Percentiles rank a stretch among this genome's conserved stretches.
phyloP scores from a whole-genome alignment of 257 asterid species.

The Nicotiana otophora region DNA sequence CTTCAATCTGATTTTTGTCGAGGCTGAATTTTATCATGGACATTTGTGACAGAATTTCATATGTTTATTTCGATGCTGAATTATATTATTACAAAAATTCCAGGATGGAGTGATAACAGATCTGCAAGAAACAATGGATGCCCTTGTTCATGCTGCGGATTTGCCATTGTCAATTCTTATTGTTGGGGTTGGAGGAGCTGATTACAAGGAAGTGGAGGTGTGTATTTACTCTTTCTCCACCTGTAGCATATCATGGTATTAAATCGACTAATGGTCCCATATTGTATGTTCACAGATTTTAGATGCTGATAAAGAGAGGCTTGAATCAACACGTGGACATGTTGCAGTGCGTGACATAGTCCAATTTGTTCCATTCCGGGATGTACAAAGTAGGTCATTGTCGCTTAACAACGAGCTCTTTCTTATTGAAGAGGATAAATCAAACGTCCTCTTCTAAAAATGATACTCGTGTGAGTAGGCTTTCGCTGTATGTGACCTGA shows the following conservation, averaged over 20 bases:
- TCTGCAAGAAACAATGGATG: conserved; percentile 97
- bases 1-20: neutral
- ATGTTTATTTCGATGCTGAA: neutral
- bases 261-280: neutral
- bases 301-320: conserved; percentile 90
- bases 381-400: conserved; percentile 65
- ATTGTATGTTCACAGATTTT: conserved; percentile 43
- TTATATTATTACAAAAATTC: neutral
- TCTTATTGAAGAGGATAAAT: neutral
- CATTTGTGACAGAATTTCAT: neutral
- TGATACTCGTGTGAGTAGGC: neutral
- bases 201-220: conserved; percentile 98
- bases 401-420: neutral
- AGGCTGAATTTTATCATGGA: neutral
- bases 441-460: neutral
- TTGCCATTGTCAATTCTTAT: conserved; percentile 89
- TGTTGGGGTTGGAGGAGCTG: conserved; percentile 99
- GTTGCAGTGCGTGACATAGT: conserved; percentile 96
- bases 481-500: conserved; percentile 8
- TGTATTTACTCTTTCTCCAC: conserved; percentile 8
- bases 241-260: neutral
- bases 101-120: conserved; percentile 99
- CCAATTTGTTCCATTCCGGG: conserved; percentile 91
- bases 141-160: conserved; percentile 88
- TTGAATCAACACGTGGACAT: conserved; percentile 79